A percentile compares a stretch with the other conserved stretches of the same genome.
Conservation (phyloP, 2,329 filamentous ascomycete genomes). For the Gyromitra esculenta region DNA sequence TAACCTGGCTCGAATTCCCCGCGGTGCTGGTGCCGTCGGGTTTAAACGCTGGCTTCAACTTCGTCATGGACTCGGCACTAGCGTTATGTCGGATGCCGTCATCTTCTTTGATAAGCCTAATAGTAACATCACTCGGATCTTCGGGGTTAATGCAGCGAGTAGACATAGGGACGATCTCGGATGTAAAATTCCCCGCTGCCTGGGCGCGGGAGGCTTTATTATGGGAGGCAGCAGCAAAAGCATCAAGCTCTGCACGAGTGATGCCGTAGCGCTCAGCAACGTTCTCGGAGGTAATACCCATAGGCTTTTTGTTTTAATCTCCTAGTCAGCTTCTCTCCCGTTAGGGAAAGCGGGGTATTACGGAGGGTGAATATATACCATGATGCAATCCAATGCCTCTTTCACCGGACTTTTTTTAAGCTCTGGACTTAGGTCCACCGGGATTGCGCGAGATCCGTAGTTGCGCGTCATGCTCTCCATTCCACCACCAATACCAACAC, state of each 20-base stretch:
- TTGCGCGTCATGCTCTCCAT: conserved; percentile 98
- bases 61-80: conserved; percentile 74
- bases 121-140: conserved; percentile 67
- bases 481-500: conserved; percentile 80
- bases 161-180: conserved; percentile 81
- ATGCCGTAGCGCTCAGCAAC: conserved; percentile 82
- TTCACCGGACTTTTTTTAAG: conserved; percentile 71
- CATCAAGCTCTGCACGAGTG: conserved; percentile 79
- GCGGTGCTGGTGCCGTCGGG: conserved; percentile 80
- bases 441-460: conserved; percentile 86
- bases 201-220: conserved; percentile 76
- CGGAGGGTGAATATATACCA: conserved; percentile 63
- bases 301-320: conserved; percentile 63
- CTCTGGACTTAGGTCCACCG: conserved; percentile 79
- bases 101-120: conserved; percentile 75
- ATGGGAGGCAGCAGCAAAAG: conserved; percentile 80
- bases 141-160: conserved; percentile 72
- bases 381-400: conserved; percentile 84
- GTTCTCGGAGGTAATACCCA: conserved; percentile 91
- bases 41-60: conserved; percentile 87
- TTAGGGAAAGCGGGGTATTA: too few species aligned
- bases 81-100: conserved; percentile 81
- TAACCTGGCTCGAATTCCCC: conserved; percentile 86
- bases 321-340: not conserved
- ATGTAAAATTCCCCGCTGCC: conserved; percentile 74